A percentile compares a stretch with the other conserved stretches of the same genome.
Conservation (phyloP, 1,284 basidiomycete genomes). For the Melampsora abietis-canadensis region DNA sequence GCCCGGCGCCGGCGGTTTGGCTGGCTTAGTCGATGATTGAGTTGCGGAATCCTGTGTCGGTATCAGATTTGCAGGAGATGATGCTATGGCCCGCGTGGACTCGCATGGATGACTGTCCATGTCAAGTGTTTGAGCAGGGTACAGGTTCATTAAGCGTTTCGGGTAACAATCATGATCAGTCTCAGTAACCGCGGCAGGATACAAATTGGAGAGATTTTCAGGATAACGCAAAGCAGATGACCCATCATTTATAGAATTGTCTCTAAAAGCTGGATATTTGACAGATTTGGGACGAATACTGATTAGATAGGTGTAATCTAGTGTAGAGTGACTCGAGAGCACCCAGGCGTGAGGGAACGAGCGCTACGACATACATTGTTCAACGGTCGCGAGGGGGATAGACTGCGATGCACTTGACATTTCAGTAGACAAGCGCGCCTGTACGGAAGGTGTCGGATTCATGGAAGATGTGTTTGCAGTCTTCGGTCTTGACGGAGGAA, state of each 20-base stretch:
- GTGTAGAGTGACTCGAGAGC: no score
- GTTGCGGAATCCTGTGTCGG: not conserved
- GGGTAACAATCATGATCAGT: not conserved
- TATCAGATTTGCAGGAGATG: not conserved
- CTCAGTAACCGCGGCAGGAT: not conserved
- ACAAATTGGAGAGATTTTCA: constrained; percentile 2
- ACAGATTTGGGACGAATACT: not conserved
- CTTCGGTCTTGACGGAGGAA: not conserved
- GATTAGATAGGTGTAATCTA: no score
- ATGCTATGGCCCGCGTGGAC: not conserved
- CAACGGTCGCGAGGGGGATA: not conserved
- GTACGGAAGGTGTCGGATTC: not conserved
- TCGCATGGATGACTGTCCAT: not conserved
- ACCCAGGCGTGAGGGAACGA: not conserved
- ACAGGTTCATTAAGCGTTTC: not conserved
- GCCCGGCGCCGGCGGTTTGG: no score
- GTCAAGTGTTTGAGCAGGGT: not conserved
- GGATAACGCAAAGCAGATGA: constrained; percentile 2
- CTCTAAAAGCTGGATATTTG: not conserved
- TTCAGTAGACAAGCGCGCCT: not conserved
- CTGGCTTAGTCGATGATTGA: not conserved
- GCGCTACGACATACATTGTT: not conserved
- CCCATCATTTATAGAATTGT: not conserved
- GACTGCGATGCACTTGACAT: not conserved
- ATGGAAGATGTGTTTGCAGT: constrained; percentile 16